phyloP scores from a whole-genome alignment of 306 rosid genomes.

The Quercus berberidifolia region DNA sequence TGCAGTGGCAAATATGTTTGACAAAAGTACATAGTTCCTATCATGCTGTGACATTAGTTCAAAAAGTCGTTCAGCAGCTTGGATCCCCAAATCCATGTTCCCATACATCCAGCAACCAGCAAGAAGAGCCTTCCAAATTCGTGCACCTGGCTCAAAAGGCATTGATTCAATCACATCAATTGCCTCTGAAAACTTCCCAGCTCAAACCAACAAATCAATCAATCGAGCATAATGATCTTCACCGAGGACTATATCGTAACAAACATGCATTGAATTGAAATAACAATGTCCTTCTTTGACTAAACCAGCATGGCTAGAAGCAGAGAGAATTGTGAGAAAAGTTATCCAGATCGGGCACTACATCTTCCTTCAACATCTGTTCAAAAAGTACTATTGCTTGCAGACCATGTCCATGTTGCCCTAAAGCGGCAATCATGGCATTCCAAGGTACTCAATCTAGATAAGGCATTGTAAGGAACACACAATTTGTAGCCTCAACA shows the following conservation, averaged over 20 bases:
- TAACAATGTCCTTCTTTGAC: constrained; percentile 38
- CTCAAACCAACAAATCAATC: constrained; percentile 48
- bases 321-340: constrained; percentile 51
- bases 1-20: constrained; percentile 46
- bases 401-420: constrained; percentile 37
- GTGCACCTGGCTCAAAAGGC: constrained; percentile 42
- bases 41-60: constrained; percentile 40
- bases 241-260: constrained; percentile 37
- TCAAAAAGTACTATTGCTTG: constrained; percentile 41
- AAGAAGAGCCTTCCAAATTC: constrained; percentile 53
- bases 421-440: constrained; percentile 57
- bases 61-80: constrained; percentile 40
- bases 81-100: constrained; percentile 42
- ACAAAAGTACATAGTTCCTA: constrained; percentile 43
- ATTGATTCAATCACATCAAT: constrained; percentile 37
- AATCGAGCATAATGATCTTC: constrained; percentile 52
- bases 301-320: constrained; percentile 52
- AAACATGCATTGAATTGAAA: constrained; percentile 34
- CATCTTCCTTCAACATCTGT: constrained; percentile 45
- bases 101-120: constrained; percentile 49
- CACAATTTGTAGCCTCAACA: constrained; percentile 37
- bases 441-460: constrained; percentile 54
- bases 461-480: constrained; percentile 46
- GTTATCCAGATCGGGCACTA: constrained; percentile 44
- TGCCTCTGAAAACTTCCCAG: constrained; percentile 44